Base-by-base conservation (phyloP, 371 early-diverging fungal species). In the Mortierella sp. region DNA sequence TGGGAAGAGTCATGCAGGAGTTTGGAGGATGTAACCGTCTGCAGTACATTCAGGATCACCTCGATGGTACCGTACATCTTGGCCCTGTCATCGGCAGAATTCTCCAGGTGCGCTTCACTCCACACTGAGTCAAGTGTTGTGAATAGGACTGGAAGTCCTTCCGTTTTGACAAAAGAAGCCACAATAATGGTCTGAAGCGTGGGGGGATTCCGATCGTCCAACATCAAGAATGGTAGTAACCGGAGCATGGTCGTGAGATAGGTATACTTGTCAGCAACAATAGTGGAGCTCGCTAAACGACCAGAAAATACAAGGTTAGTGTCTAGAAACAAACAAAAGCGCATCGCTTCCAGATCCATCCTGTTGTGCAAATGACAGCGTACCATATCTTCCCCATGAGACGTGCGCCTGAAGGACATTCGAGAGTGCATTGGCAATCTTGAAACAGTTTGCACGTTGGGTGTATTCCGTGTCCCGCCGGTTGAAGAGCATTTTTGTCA, bases 131-230 rank as follows among this genome's bases (percentile, higher is more conserved):
- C 85, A 7, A 91, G 62, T 16, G 87, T 60, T 12, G 69, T 51
- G 42, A 91, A 83, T 12, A 94, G 70, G 24, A 78, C 58, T 19
- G 86, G 86, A 8, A 90, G 59, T 6, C 93, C 94, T 10, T 82
- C 84, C 38, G 78, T 67, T 53, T 85, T 88, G 45, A 90, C 89
- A 81, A 94, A 94, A 0, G 89, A 82, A 8, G 85, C 71, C 0
- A 91, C 90, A 4, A 93, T 63, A 19, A 87, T 85, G 10, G 93
- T 90, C 72, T 94, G 91, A 50, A 94, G 78, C 16, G 84, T 83
- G 1, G 89, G 71, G 19, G 87, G 86, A 30, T 86, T 82, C 30
- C 93, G 88, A 41, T 91, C 88, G 42, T 78, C 72, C 70, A 79
- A 41, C 45, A 78, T 62, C 21, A 87, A 55, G 26, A 83, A 61